Evolutionary conservation across 331 rosid species (phyloP).

Genomic region (Pyracantha coccinea): DNA sequence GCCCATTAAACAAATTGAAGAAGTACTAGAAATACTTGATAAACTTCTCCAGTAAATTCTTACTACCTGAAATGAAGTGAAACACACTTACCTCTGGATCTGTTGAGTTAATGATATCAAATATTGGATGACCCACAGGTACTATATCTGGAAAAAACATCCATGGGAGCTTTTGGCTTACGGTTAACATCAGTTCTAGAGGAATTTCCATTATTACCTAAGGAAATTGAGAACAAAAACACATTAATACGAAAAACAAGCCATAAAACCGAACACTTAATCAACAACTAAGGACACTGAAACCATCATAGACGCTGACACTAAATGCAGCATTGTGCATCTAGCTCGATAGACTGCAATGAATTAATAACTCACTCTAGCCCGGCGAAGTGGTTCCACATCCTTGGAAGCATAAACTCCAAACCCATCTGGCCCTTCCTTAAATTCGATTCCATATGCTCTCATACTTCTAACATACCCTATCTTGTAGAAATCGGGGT

Average conservation of each 20-base stretch:
- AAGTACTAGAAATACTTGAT: neutral
- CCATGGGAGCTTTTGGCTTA: slow-evolving; percentile 89
- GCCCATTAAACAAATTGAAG: neutral
- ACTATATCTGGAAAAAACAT: slow-evolving; percentile 95
- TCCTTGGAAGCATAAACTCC: slow-evolving; percentile 98
- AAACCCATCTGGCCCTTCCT: slow-evolving; percentile 90
- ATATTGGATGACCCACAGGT: slow-evolving; percentile 93
- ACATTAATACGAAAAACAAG: slow-evolving; percentile 13
- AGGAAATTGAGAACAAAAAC: slow-evolving; percentile 8
- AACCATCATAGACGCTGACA: neutral
- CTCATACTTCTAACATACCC: slow-evolving; percentile 83
- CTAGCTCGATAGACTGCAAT: neutral
- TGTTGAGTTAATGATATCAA: slow-evolving; percentile 88
- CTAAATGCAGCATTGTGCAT: neutral
- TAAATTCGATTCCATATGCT: slow-evolving; percentile 88
- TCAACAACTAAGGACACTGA: neutral
- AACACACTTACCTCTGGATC: slow-evolving; percentile 65
- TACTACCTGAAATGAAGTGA: slow-evolving; percentile 1
- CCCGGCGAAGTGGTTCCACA: slow-evolving; percentile 86
- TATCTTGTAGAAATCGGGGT: slow-evolving; percentile 91
- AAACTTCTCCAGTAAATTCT: neutral
- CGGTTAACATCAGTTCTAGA: slow-evolving; percentile 78
- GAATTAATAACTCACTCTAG: slow-evolving; percentile 64
- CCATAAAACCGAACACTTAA: slow-evolving; percentile 2
- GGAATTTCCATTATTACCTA: slow-evolving; percentile 99